Base-by-base conservation (phyloP, 2,329 filamentous ascomycete genomes). In the Herpotrichia juniperi region DNA sequence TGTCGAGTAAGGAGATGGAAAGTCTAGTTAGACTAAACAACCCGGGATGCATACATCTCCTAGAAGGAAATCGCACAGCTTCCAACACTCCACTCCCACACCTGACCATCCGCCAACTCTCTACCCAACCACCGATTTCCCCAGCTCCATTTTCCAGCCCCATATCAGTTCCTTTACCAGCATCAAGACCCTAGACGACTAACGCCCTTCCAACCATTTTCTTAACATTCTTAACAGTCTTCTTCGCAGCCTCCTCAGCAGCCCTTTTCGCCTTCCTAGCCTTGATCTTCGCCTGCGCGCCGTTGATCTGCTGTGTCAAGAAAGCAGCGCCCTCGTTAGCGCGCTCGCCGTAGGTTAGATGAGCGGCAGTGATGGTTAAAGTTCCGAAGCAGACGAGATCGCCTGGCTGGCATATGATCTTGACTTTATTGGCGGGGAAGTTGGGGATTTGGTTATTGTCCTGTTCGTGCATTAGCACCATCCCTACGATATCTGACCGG, bases 341-440 rank as follows among this genome's bases (percentile, higher is more conserved):
- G 19, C 66, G 53, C 11, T 28, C 9, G 4, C 68, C 67, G 47
- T 72, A 72, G 5, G 66, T 68, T 51, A 72, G 53, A 51, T 72
- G 69, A 5, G 66, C 54, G 11, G 69, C 62, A 37, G 63, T 34
- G 12, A 74, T 61, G 0, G 54, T 69, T 19, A 76, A 61, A 0
- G 77, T 78, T 28, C 81, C 78, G 3, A 65, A 48, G 52, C 82
- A 85, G 5, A 85, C 81, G 9, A 77, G 68, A 56, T 85, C 82
- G 0, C 78, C 81, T 3, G 56, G 40, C 25, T 79, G 76, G 53
- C 82, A 84, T 31, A 79, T 76, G 17, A 80, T 78, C 59, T 79
- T 74, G 3, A 75, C 72, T 58, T 81, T 77, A 1, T 67, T 68
- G 42, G 68, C 59, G n/a, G 74, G 72, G 57, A 76, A 78, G 24